Evolutionary conservation across 805 yeast genomes (phyloP), one percentile per base, ranked within the genome.

Genomic region (Sungouiozyma intestinalis): DNA sequence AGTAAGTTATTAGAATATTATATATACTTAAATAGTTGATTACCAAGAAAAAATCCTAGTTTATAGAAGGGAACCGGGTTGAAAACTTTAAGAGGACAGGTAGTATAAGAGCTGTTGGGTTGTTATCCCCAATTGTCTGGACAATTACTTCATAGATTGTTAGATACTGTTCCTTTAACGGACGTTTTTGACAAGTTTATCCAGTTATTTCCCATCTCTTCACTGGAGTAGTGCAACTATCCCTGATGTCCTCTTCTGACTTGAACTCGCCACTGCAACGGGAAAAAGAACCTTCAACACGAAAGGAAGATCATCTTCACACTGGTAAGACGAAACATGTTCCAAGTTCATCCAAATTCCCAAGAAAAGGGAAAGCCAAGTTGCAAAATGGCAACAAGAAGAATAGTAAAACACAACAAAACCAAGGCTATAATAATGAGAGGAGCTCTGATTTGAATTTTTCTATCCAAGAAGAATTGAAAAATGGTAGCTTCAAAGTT

Each of bases 391-490:
- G 29, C 11, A 15, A 29, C 14, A 15, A 14, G 27, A 36, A 16
- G 7, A 35, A 16, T 16, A n/a, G n/a, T 5, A 35, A 14, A 16
- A 5, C 37, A 35, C 16, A 13, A 6, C 37, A 35, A 16, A 16
- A n/a, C 17, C 37, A 35, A 35, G n/a, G 14, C n/a, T 16, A 35
- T 35, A 16, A 35, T 35, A 20, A 13, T 11, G 29, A 24, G 11
- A 24, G 29, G 11, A 24, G 11, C 11, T 24, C 29, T 16, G 40
- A 39, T 32, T 36, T 48, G n/a, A 59, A 57, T 29, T 36, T 60
- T 4, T 54, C 62, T 17, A 49, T 66, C 13, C 63, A 66, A 40
- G 68, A 65, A 27, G 66, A 66, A 43, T 42, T 63, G 13, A 44
- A 51, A 3, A 46, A 48, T 39, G 65, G 64, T 37, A 52, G 55